Evolutionary conservation across 2,329 filamentous ascomycete genomes (phyloP), one percentile per base, ranked within the genome.

Genomic region (Diaporthe vexans): DNA sequence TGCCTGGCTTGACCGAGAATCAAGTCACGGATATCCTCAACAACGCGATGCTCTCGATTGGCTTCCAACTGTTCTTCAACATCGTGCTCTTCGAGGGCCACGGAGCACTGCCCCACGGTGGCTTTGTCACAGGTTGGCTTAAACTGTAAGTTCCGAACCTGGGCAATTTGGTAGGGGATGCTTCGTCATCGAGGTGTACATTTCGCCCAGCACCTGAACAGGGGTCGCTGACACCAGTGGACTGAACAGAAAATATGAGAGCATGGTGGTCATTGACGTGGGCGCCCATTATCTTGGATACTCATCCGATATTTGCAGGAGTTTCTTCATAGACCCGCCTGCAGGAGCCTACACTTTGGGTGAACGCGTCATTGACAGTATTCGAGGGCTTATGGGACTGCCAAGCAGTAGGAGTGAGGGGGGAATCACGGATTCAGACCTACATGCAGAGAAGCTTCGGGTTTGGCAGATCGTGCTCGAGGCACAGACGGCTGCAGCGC

Each of bases 241-340:
- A 37, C n/a, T 8, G 10, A 37, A 37, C n/a, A 67, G 46, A 37
- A 86, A 87, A 15, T 77, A 85, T 17, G 87, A 90, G 54, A 90
- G 86, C 40, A 89, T 92, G 81, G 82, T 92, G 0, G 83, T 92
- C 17, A 92, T 93, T 57, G 91, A 93, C 74, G 90, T 92, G 15
- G 90, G 89, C 1, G 88, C 89, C 0, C 90, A 92, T 79, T 86
- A 91, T 43, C 84, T 89, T 58, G 90, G 91, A 5, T 92, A 92
- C 79, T 90, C 88, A 5, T 92, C 89, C 2, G 90, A 93, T 76
- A 90, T 92, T 10, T 91, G 88, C 77, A 87, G 91, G 21, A 91
- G 89, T 58, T 92, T 92, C 81, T 90, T 91, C 58, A 86, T 86
- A 26, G 84, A 85, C 71, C 77, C 80, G 0, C 81, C 81, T 1